Conservation (phyloP, 73 alveolate genomes). For the Paramecium primaurelia region DNA sequence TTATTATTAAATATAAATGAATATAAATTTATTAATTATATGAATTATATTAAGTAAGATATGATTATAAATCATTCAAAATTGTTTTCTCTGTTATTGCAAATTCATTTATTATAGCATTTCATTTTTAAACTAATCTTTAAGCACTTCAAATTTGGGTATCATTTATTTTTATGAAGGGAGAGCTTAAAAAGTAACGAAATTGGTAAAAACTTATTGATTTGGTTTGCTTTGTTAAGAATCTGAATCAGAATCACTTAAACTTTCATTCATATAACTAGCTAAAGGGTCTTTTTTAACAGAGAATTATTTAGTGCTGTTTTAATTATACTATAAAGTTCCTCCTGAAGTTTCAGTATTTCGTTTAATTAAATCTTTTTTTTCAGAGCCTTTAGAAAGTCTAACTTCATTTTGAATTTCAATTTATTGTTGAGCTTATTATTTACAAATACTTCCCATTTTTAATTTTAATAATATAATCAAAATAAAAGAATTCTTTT, state of each 20-base stretch:
- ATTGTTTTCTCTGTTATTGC: not conserved
- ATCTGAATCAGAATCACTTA: conserved; percentile 1
- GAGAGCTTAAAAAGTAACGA: conserved; percentile 42
- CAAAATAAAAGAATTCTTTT: not conserved
- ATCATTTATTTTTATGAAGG: conserved; percentile 31
- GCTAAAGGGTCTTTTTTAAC: conserved; percentile 23
- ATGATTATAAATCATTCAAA: not conserved
- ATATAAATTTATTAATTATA: not conserved
- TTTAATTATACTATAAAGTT: not conserved
- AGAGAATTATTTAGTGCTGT: conserved; percentile 16
- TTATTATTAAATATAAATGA: not conserved
- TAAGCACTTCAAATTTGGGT: conserved; percentile 27
- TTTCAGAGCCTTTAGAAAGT: not conserved
- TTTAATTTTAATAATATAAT: not conserved
- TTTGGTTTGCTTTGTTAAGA: not conserved
- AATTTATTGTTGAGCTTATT: not conserved
- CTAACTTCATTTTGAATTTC: not conserved
- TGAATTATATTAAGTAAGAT: not conserved
- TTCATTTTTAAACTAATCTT: conserved; percentile 33
- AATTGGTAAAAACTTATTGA: conserved; percentile 16
- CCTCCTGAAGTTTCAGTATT: conserved; percentile 31
- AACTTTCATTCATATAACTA: conserved; percentile 9
- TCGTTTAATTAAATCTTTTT: not conserved
- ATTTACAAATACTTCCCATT: conserved; percentile 42
- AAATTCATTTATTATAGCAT: not conserved